phyloP scores from a whole-genome alignment of 768 basidiomycete genomes.

The Candolleomyces eurysporus region DNA sequence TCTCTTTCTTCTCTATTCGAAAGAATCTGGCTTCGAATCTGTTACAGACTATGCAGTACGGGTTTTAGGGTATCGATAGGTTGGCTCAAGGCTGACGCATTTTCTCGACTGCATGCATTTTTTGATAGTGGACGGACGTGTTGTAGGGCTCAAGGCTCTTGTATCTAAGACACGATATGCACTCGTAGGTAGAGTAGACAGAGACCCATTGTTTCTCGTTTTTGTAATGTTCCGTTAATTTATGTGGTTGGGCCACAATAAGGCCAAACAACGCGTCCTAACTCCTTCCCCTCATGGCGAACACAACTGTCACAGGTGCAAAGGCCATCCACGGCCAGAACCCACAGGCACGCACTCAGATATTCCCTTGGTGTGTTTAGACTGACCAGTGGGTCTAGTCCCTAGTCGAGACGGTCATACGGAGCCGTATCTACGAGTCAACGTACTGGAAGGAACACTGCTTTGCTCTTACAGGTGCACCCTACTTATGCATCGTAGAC shows the following conservation, averaged over 20 bases:
- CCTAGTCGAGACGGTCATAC: constrained; percentile 94
- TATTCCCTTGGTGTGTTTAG: background rate
- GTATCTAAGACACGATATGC: constrained; percentile 5
- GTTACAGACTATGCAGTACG: background rate
- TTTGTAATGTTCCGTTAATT: no score
- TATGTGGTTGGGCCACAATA: background rate
- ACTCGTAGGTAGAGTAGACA: background rate
- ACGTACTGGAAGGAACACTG: constrained; percentile 98
- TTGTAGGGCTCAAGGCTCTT: constrained; percentile 9
- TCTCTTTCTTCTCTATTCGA: background rate
- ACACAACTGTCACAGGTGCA: constrained; percentile 87
- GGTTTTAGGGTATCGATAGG: background rate
- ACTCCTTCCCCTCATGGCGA: constrained; percentile 61
- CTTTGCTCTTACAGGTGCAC: constrained; percentile 88
- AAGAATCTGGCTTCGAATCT: background rate
- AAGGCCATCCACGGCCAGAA: constrained; percentile 94
- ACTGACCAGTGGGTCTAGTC: constrained; percentile 47
- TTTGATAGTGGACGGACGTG: constrained; percentile 2
- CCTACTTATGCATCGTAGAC: background rate
- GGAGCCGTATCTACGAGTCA: constrained; percentile 94
- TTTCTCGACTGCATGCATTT: background rate
- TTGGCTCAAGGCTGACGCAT: constrained; percentile 22
- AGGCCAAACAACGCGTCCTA: constrained; percentile 6
- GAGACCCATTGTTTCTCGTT: no score
- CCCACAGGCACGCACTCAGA: constrained; percentile 68